Base-by-base conservation (phyloP, 257 asterid species). In the Coffea eugenioides region DNA sequence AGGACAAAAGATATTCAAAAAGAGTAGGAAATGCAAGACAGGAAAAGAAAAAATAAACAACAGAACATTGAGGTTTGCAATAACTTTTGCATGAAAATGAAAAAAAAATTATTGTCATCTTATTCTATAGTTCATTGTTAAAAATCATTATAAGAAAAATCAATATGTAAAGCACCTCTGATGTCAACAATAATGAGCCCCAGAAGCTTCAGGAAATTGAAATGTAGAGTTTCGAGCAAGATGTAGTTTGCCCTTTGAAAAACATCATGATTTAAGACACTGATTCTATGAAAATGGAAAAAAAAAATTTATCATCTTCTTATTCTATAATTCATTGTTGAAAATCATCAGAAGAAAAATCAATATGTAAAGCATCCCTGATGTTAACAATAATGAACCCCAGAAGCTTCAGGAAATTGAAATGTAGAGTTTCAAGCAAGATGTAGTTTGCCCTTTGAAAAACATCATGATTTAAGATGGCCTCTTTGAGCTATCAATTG, bases 391-490 rank as follows among this genome's bases (percentile, higher is more conserved):
- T 18, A 54, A 4, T 15, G 18, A 75, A 39, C 13, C 21, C 62
- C 56, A 39, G 59, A 75, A 75, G 71, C 43, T 75, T 59, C 45
- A 43, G 72, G 25, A 36, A 68, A 62, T 45, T 61, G 79, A 23
- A n/a, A 61, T 75, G 31, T 57, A 36, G 78, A 20, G 52, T 56
- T 56, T 74, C 34, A n/a, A 54, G 13, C 45, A 20, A 34, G 9
- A 20, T 20, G 21, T 5, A 74, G 2, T 23, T 36, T 74, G 68
- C 51, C 61, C 46, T 18, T 49, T 3, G 5, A 73, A 51, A 45
- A 51, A 51, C 20, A 12, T 73, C 15, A 27, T 15, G 6, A 25
- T 72, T 51, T 12, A 71, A 45, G 21, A 71, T n/a, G 14, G 21
- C 76, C n/a, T 25, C 45, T 43, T 72, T n/a, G n/a, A 3, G 23